Percentiles rank a stretch among this genome's conserved stretches.
Evolutionary conservation across 139 green algal genomes (phyloP).

Genomic region (Nannochloris sp.): DNA sequence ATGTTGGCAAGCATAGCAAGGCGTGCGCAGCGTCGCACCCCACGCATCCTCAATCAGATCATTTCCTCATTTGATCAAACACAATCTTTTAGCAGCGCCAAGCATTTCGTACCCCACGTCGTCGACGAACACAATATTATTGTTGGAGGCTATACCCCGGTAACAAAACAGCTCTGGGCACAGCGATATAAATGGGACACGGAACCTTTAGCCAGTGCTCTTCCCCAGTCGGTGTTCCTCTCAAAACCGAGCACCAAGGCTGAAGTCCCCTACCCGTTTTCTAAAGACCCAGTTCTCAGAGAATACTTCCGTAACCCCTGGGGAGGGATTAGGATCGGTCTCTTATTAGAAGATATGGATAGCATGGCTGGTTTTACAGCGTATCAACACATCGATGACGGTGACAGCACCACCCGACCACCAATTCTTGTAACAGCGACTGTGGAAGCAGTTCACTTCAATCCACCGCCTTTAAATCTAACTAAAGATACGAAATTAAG

Average conservation of each 20-base stretch:
- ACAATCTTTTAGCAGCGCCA: too few relatives aligned
- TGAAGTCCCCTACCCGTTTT: slow-evolving; percentile 51
- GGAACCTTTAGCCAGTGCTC: neutral
- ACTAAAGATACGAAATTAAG: slow-evolving; percentile 33
- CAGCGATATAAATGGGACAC: slow-evolving; percentile 1
- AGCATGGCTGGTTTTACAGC: slow-evolving; percentile 69
- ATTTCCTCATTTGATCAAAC: too few relatives aligned
- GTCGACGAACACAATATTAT: slow-evolving; percentile 10
- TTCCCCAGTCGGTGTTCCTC: neutral
- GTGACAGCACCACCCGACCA: slow-evolving; percentile 13
- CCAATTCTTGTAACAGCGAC: slow-evolving; percentile 67
- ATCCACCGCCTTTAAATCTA: slow-evolving; percentile 25
- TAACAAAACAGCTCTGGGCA: slow-evolving; percentile 42
- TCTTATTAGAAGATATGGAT: slow-evolving; percentile 82
- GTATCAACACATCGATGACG: slow-evolving; percentile 48
- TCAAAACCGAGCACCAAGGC: neutral
- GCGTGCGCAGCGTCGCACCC: too few relatives aligned
- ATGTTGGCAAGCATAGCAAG: too few relatives aligned
- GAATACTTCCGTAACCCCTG: slow-evolving; percentile 71
- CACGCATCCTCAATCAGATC: too few relatives aligned
- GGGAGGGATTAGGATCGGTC: slow-evolving; percentile 56
- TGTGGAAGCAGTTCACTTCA: slow-evolving; percentile 60
- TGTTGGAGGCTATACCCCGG: slow-evolving; percentile 42
- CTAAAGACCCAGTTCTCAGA: slow-evolving; percentile 29
- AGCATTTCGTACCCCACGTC: too few relatives aligned